Percentiles rank a stretch among this genome's conserved stretches.
These are phyloP conservation scores for Kwoniella bestiolae DNA, from an alignment of 768 basidiomycete species.

Conservation along the genomic window DNA sequence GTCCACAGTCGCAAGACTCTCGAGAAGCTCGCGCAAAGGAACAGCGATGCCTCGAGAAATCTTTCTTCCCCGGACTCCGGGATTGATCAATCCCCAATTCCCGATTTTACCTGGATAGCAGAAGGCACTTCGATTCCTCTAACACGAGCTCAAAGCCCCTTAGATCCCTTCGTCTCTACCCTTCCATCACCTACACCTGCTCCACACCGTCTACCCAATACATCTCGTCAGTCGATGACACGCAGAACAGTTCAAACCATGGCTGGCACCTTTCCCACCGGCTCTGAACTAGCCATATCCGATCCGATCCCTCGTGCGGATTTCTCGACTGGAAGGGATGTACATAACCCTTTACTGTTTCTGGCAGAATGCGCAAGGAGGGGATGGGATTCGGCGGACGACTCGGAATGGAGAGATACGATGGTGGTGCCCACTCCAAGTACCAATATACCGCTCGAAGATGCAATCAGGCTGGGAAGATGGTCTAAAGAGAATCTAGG, in stretches of 20 bases:
- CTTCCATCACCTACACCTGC: not conserved
- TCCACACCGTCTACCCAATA: not conserved
- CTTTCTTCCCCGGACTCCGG: not conserved
- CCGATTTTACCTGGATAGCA: not conserved
- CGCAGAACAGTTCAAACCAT: conserved; percentile 5
- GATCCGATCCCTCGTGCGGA: conserved; percentile 5
- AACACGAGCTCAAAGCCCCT: conserved; percentile 5
- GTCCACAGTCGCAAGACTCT: conserved; percentile 14
- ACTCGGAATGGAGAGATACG: not conserved
- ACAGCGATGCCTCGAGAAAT: not conserved
- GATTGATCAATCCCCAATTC: not conserved
- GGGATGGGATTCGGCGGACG: conserved; percentile 18
- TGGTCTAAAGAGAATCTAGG: conserved; percentile 15
- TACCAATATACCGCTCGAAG: conserved; percentile 5
- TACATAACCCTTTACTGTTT: conserved; percentile 19
- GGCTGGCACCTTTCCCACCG: conserved; percentile 15
- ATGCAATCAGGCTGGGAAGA: conserved; percentile 7
- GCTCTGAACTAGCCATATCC: conserved; percentile 5
- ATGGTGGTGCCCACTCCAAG: conserved; percentile 6
- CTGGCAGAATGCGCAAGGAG: conserved; percentile 20
- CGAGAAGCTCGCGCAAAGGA: conserved; percentile 2
- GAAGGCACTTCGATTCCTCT: not conserved
- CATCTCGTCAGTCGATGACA: conserved; percentile 6
- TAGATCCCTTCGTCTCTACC: conserved; percentile 12
- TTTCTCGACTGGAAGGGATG: conserved; percentile 9